Percentiles rank a stretch among this genome's conserved stretches.
Evolutionary conservation across 208 protist genomes (phyloP).

Genomic region (Leishmania gerbilli): DNA sequence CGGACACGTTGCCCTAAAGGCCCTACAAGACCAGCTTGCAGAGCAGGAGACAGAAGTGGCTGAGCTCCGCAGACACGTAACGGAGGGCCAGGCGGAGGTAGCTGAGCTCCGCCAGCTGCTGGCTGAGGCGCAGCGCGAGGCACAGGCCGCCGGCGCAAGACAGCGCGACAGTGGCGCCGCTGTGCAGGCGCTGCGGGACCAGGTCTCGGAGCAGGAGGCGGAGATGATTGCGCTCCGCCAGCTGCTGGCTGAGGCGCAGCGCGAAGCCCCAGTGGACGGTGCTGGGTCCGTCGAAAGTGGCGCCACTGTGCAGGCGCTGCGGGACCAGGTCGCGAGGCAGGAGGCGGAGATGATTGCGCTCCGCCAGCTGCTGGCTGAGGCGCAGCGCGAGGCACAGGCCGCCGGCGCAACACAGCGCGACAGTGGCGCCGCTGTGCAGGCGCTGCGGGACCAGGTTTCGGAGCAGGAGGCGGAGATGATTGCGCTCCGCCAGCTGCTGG

Average conservation of each 20-base stretch:
- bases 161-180: not conserved
- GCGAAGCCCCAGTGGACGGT: too few species aligned
- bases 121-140: not conserved
- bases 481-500: too few species aligned
- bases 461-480: too few species aligned
- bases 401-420: too few species aligned
- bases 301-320: not conserved
- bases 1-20: not conserved
- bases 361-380: not conserved
- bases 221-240: not conserved
- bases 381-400: not conserved
- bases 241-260: not conserved
- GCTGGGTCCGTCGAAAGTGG: not conserved
- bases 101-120: not conserved
- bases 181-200: slow-evolving; percentile 3
- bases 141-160: not conserved
- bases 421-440: not conserved
- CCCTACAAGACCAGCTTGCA: slow-evolving; percentile 12
- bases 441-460: not conserved
- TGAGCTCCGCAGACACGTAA: not conserved
- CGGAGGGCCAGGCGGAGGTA: not conserved
- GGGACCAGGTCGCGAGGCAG: not conserved
- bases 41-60: not conserved
- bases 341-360: not conserved
- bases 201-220: not conserved